Percentiles rank a stretch among this genome's conserved stretches.
Conservation (phyloP, 2,329 filamentous ascomycete species). For the Beauveria sp. region DNA sequence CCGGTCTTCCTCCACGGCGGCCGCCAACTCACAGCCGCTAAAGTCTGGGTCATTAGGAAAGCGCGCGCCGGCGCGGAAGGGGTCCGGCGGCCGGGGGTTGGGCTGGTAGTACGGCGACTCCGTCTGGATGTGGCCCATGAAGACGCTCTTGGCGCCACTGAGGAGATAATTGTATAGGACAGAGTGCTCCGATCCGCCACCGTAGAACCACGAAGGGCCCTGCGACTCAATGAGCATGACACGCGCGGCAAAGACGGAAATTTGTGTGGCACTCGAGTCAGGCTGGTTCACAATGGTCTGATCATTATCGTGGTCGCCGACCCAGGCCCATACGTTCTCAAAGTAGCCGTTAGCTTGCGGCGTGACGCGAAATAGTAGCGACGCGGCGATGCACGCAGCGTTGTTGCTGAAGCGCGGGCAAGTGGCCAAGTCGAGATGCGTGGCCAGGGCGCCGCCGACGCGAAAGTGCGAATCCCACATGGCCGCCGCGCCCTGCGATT, state of each 20-base stretch:
- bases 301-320: constrained; percentile 54
- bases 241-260: constrained; percentile 28
- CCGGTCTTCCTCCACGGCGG: constrained; percentile 15
- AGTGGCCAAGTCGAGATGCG: constrained; percentile 13
- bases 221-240: constrained; percentile 27
- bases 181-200: constrained; percentile 43
- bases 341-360: constrained; percentile 37
- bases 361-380: constrained; percentile 42
- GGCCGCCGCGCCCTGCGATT: constrained; percentile 34
- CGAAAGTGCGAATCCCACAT: constrained; percentile 35
- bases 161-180: constrained; percentile 46
- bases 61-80: constrained; percentile 26
- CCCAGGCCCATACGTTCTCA: constrained; percentile 56
- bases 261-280: constrained; percentile 11
- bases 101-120: constrained; percentile 52
- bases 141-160: constrained; percentile 39
- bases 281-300: constrained; percentile 10
- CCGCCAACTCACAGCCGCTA: constrained; percentile 20
- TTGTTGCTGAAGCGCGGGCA: constrained; percentile 25
- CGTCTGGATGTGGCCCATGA: constrained; percentile 44
- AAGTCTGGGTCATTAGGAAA: constrained; percentile 14
- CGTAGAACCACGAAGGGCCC: constrained; percentile 37
- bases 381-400: constrained; percentile 51
- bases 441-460: constrained; percentile 28
- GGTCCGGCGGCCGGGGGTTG: constrained; percentile 37